These are phyloP conservation scores for Annona cherimola DNA, from an alignment of 164 flowering plant species.

Conservation along the genomic window DNA sequence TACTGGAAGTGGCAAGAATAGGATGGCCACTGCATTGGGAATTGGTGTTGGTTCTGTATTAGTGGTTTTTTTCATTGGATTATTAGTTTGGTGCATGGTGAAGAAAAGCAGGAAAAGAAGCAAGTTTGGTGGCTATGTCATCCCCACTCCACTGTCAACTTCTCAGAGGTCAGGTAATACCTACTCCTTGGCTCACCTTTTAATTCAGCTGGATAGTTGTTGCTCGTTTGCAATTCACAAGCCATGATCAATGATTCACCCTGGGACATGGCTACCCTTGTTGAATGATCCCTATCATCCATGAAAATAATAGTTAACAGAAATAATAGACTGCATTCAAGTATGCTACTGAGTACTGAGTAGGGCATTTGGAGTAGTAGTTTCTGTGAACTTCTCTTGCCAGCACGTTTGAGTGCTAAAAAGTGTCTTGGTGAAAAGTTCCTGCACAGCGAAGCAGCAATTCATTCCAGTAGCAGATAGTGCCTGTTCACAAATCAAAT, in stretches of 20 bases:
- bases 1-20: constrained; percentile 23
- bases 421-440: too few relatives aligned
- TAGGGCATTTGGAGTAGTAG: too few relatives aligned
- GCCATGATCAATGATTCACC: not conserved
- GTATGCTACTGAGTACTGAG: too few relatives aligned
- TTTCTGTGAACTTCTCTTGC: too few relatives aligned
- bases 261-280: too few relatives aligned
- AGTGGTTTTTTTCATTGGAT: constrained; percentile 35
- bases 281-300: too few relatives aligned
- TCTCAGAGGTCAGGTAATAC: constrained; percentile 52
- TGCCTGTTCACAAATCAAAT: too few relatives aligned
- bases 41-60: constrained; percentile 28
- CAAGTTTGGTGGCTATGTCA: constrained; percentile 38
- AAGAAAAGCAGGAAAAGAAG: constrained; percentile 40
- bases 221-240: not conserved
- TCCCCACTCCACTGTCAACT: constrained; percentile 47
- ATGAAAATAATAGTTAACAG: too few relatives aligned
- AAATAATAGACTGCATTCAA: too few relatives aligned
- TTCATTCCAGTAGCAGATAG: too few relatives aligned
- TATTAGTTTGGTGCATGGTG: constrained; percentile 29
- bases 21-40: constrained; percentile 26
- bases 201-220: not conserved
- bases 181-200: not conserved
- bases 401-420: too few relatives aligned
- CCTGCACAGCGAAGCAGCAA: too few relatives aligned